Evolutionary conservation across 495 filamentous ascomycete genomes (phyloP).

Genomic region (Stereocaulon alpinum): DNA sequence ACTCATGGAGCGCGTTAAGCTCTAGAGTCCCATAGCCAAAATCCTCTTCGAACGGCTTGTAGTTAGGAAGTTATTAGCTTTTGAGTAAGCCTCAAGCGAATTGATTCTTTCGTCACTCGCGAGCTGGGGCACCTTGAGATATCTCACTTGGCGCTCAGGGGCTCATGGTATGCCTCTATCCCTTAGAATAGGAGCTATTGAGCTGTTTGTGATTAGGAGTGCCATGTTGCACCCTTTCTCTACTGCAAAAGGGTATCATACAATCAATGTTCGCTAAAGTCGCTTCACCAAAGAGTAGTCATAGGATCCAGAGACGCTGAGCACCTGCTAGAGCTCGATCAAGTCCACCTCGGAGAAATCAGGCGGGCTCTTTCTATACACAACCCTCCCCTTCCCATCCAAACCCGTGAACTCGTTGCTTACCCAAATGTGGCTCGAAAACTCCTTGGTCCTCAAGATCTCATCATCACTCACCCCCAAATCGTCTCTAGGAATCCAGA

Average conservation of each 20-base stretch:
- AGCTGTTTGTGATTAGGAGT: not conserved
- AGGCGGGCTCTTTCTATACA: conserved; percentile 79
- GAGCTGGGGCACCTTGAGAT: too few relatives aligned
- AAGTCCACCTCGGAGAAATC: conserved; percentile 89
- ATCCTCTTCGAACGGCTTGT: too few relatives aligned
- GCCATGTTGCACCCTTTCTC: not conserved
- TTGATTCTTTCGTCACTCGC: too few relatives aligned
- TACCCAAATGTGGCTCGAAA: conserved; percentile 81
- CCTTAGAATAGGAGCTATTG: too few relatives aligned
- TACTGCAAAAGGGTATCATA: not conserved
- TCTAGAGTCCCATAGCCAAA: too few relatives aligned
- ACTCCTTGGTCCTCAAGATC: conserved; percentile 62
- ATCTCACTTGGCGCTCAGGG: too few relatives aligned
- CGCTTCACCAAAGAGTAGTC: not conserved
- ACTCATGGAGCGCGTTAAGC: too few relatives aligned
- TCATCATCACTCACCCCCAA: conserved; percentile 89
- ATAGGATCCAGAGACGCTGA: not conserved
- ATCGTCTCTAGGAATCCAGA: conserved; percentile 93
- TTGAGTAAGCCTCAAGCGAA: too few relatives aligned
- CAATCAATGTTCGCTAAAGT: not conserved
- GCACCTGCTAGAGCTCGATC: conserved; percentile 48
- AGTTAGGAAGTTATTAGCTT: too few relatives aligned
- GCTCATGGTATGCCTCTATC: too few relatives aligned
- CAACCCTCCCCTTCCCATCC: conserved; percentile 72
- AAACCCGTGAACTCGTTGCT: conserved; percentile 84